Conservation (phyloP, 768 basidiomycete genomes). For the Strobilomyces confusus region DNA sequence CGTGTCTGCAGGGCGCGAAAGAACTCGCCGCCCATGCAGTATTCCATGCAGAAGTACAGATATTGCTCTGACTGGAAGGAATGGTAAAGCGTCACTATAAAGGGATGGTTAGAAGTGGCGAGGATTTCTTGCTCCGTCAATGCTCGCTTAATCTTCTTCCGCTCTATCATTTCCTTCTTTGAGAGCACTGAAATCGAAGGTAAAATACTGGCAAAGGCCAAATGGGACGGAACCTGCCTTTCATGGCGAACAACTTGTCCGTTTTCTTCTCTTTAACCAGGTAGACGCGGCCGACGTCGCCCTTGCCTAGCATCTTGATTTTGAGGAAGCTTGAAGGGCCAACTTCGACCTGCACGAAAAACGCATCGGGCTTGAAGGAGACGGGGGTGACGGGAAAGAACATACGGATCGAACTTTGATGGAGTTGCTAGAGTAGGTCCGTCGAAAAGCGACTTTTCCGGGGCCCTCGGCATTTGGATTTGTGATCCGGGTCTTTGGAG, state of each 20-base stretch:
- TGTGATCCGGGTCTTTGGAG: slow-evolving; percentile 41
- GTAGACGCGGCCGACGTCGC: slow-evolving; percentile 98
- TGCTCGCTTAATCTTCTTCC: slow-evolving; percentile 99
- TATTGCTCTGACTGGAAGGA: slow-evolving; percentile 98
- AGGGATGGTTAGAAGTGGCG: slow-evolving; percentile 97
- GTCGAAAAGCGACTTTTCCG: slow-evolving; percentile 71
- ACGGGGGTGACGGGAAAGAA: slow-evolving; percentile 7
- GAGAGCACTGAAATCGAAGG: slow-evolving; percentile 71
- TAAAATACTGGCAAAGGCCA: slow-evolving; percentile 5
- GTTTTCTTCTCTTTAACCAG: slow-evolving; percentile 98
- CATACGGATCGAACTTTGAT: slow-evolving; percentile 89
- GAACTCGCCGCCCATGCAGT: slow-evolving; percentile 99
- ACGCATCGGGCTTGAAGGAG: neutral
- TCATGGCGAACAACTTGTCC: slow-evolving; percentile 96
- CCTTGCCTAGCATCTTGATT: slow-evolving; percentile 96
- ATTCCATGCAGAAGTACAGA: slow-evolving; percentile 99
- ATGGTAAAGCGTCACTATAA: slow-evolving; percentile 98
- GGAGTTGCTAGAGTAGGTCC: slow-evolving; percentile 97
- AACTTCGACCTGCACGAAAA: slow-evolving; percentile 73
- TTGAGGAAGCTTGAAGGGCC: slow-evolving; percentile 92
- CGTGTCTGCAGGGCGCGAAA: slow-evolving; percentile 95
- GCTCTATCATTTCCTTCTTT: slow-evolving; percentile 99
- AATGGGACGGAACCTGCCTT: slow-evolving; percentile 58
- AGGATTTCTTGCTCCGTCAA: slow-evolving; percentile 98
- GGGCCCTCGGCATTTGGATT: slow-evolving; percentile 47